Evolutionary conservation across 1,139 yeast species (phyloP).

Genomic region (Pichiaceae sp.): DNA sequence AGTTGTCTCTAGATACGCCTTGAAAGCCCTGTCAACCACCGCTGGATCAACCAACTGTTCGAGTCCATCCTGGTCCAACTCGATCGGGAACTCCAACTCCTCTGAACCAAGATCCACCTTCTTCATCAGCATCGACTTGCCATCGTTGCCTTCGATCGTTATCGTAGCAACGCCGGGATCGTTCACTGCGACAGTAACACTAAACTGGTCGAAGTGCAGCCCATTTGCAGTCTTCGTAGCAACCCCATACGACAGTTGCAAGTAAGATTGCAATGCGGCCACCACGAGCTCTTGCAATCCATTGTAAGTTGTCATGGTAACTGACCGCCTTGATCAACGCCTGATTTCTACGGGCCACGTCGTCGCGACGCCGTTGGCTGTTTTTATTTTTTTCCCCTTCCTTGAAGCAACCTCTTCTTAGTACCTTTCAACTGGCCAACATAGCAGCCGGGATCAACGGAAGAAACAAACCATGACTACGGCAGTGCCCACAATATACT

Average conservation of each 20-base stretch:
- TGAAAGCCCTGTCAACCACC: too few relatives aligned
- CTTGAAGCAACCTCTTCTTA: too few relatives aligned
- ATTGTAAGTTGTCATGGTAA: not conserved
- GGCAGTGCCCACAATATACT: conserved; percentile 84
- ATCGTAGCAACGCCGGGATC: too few relatives aligned
- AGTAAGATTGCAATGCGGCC: not conserved
- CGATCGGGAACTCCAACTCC: not conserved
- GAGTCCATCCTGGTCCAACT: not conserved
- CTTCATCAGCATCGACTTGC: conserved; percentile 1
- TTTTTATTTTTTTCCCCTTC: too few relatives aligned
- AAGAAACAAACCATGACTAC: conserved; percentile 54
- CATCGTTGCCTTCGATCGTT: conserved; percentile 1
- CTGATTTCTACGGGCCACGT: not conserved
- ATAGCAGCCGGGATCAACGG: not conserved
- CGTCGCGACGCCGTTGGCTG: not conserved
- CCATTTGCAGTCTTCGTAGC: not conserved
- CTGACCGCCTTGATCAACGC: not conserved
- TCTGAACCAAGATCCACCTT: too few relatives aligned
- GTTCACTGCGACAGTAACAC: too few relatives aligned
- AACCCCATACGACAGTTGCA: not conserved
- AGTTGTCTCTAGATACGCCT: too few relatives aligned
- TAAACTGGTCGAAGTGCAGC: too few relatives aligned
- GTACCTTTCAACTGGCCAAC: not conserved
- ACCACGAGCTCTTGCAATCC: not conserved
- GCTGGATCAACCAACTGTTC: not conserved